These are phyloP conservation scores for Ogataea pilisensis DNA, from an alignment of 805 yeast genomes.

Conservation along the genomic window DNA sequence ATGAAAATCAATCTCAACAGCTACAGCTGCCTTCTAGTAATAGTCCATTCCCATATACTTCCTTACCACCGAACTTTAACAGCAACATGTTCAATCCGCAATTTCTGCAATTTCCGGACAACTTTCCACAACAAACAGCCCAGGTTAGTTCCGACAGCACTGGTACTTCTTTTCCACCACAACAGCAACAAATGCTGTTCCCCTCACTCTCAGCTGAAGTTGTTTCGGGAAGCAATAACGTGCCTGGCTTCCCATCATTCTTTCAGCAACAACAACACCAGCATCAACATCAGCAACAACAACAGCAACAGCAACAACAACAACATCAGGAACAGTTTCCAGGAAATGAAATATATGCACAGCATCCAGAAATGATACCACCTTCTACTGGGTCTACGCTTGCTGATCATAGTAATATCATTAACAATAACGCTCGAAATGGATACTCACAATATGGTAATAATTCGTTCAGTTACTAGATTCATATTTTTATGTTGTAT, in stretches of 20 bases:
- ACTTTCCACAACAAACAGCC: neutral
- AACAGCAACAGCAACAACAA: neutral
- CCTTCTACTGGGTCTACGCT: neutral
- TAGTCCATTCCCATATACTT: too few species aligned
- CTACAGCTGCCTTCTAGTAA: too few species aligned
- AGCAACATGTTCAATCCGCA: neutral
- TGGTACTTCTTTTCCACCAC: neutral
- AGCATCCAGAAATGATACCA: neutral
- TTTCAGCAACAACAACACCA: neutral
- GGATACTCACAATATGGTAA: neutral
- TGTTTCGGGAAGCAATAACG: neutral
- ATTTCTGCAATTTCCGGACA: neutral
- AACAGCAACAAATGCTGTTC: neutral
- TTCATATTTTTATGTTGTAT: neutral
- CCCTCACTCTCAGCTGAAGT: too few species aligned
- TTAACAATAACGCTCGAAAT: neutral
- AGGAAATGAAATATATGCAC: neutral
- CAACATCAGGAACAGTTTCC: neutral
- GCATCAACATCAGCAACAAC: neutral
- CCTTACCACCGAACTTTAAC: neutral
- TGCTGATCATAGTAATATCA: neutral
- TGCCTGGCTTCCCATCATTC: neutral
- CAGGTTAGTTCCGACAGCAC: neutral
- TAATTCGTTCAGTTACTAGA: neutral
- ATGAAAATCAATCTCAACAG: too few species aligned